These are phyloP conservation scores for Neobulgaria alba DNA, from an alignment of 2,329 filamentous ascomycete species.

Conservation along the genomic window DNA sequence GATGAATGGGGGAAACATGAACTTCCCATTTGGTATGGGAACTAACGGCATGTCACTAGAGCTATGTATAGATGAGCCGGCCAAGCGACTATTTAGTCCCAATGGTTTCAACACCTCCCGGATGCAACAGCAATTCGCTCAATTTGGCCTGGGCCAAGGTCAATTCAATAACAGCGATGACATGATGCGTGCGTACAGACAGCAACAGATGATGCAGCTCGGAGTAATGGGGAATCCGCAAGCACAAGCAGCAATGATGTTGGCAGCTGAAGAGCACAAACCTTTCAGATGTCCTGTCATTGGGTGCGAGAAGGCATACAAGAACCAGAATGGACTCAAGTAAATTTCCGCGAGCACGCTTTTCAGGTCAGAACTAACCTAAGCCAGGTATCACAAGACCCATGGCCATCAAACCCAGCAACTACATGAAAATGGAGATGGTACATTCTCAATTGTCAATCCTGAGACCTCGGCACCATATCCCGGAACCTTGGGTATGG, in stretches of 20 bases:
- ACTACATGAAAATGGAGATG: conserved; percentile 91
- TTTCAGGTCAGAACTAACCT: conserved; percentile 10
- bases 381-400: conserved; percentile 55
- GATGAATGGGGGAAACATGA: conserved; percentile 34
- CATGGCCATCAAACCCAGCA: conserved; percentile 97
- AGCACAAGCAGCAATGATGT: conserved; percentile 41
- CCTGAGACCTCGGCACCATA: conserved; percentile 91
- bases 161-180: conserved; percentile 57
- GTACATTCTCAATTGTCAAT: conserved; percentile 96
- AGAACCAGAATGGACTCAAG: conserved; percentile 98
- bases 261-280: conserved; percentile 74
- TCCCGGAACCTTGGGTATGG: conserved; percentile 96
- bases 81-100: conserved; percentile 85
- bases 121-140: conserved; percentile 59
- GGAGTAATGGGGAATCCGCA: conserved; percentile 22
- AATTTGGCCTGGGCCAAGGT: conserved; percentile 61
- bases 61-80: conserved; percentile 79
- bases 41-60: conserved; percentile 46
- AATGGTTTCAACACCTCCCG: conserved; percentile 60
- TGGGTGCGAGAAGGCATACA: conserved; percentile 98
- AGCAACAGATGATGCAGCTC: conserved; percentile 43
- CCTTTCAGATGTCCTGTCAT: conserved; percentile 97
- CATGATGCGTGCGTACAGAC: conserved; percentile 57
- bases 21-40: conserved; percentile 27
- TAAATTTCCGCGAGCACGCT: conserved; percentile 38